Evolutionary conservation across 306 rosid genomes (phyloP).

Genomic region (Casuarina glauca): DNA sequence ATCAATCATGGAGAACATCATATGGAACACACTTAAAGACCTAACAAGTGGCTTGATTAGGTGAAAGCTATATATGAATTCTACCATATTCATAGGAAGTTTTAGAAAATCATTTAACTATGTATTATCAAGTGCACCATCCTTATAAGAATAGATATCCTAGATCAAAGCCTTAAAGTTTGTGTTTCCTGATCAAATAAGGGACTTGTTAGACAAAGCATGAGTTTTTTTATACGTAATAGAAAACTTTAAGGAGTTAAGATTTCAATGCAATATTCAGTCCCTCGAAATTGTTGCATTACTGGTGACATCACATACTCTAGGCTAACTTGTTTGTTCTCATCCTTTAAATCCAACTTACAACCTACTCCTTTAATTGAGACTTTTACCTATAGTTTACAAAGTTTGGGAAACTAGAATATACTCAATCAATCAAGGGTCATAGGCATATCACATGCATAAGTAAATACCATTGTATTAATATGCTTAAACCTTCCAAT

Average conservation of each 20-base stretch:
- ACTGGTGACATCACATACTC: slow-evolving; percentile 98
- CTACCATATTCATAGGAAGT: no score
- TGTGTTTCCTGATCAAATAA: slow-evolving; percentile 95
- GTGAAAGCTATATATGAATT: no score
- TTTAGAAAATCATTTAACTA: slow-evolving; percentile 55
- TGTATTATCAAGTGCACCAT: slow-evolving; percentile 73
- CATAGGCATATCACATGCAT: slow-evolving; percentile 87
- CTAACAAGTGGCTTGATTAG: no score
- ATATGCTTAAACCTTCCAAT: slow-evolving; percentile 88
- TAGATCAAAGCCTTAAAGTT: slow-evolving; percentile 87
- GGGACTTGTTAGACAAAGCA: slow-evolving; percentile 96
- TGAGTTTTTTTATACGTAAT: slow-evolving; percentile 91
- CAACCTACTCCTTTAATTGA: slow-evolving; percentile 97
- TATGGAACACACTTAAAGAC: no score
- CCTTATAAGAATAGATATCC: slow-evolving; percentile 87
- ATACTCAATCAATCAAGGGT: slow-evolving; percentile 79
- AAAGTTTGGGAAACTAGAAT: slow-evolving; percentile 94
- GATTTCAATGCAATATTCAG: slow-evolving; percentile 97
- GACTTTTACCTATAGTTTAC: slow-evolving; percentile 86
- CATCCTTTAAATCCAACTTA: slow-evolving; percentile 95
- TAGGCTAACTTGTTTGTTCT: slow-evolving; percentile 79
- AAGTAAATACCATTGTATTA: slow-evolving; percentile 90
- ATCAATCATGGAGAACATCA: no score
- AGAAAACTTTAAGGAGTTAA: slow-evolving; percentile 97
- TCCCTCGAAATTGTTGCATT: slow-evolving; percentile 97